phyloP scores from a whole-genome alignment of 352 stramenopile species.

The Pythium rishiriense region DNA sequence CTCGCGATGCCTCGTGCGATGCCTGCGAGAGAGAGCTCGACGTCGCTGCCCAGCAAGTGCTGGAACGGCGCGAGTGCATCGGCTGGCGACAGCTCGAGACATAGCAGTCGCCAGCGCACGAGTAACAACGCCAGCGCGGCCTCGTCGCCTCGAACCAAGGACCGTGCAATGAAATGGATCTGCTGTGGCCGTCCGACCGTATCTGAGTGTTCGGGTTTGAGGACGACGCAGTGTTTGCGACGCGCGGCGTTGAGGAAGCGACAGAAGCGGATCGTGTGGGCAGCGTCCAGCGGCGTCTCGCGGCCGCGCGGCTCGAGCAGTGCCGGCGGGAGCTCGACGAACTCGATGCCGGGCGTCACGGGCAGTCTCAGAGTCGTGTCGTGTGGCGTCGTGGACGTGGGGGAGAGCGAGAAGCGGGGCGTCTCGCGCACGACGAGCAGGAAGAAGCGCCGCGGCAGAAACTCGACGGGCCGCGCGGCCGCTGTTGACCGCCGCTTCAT shows the following conservation, averaged over 20 bases:
- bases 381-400: background rate
- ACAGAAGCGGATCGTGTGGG: constrained; percentile 53
- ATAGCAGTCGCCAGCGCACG: constrained; percentile 59
- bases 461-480: constrained; percentile 51
- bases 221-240: background rate
- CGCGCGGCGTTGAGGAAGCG: constrained; percentile 41
- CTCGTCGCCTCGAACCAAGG: constrained; percentile 37
- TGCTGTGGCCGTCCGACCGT: constrained; percentile 3
- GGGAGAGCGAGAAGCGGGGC: constrained; percentile 20
- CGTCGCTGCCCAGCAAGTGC: constrained; percentile 32
- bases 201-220: background rate
- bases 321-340: constrained; percentile 25
- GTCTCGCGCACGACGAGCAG: constrained; percentile 49
- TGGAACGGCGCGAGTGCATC: constrained; percentile 58
- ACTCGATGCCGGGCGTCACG: constrained; percentile 39
- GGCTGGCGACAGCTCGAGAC: constrained; percentile 41
- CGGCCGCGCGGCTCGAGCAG: constrained; percentile 23
- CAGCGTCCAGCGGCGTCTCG: constrained; percentile 32
- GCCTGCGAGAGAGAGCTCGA: constrained; percentile 17
- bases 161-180: constrained; percentile 58
- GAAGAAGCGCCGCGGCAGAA: constrained; percentile 54
- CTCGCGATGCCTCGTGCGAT: constrained; percentile 27
- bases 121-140: constrained; percentile 50
- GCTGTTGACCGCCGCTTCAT: constrained; percentile 53
- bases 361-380: constrained; percentile 27